Percentiles rank a stretch among this genome's conserved stretches.
Conservation (phyloP, 2,329 filamentous ascomycete genomes). For the Scopulariopsis brevicaulis region DNA sequence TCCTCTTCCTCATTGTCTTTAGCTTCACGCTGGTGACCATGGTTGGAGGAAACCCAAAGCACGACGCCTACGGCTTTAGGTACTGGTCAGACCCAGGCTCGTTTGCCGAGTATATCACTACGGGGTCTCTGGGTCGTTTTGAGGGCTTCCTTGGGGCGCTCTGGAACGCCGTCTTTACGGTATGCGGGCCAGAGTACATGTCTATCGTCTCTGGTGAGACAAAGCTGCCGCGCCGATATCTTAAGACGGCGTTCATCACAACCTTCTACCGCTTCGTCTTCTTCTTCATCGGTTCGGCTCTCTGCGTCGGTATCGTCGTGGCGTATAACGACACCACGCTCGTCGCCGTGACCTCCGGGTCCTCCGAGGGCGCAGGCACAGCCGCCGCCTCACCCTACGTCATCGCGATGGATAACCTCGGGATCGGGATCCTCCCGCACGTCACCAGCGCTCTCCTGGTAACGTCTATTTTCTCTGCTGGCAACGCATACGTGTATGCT, state of each 20-base stretch:
- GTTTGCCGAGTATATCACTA: conserved; percentile 34
- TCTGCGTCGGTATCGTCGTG: conserved; percentile 57
- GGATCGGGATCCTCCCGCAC: conserved; percentile 54
- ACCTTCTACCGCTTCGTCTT: conserved; percentile 60
- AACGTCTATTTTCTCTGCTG: conserved; percentile 48
- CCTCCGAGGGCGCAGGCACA: conserved; percentile 30
- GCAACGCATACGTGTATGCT: conserved; percentile 45
- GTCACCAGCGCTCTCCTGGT: conserved; percentile 70
- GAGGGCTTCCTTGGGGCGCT: conserved; percentile 59
- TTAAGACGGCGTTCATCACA: conserved; percentile 61
- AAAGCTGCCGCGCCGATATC: conserved; percentile 47
- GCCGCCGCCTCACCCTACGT: conserved; percentile 52
- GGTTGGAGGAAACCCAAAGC: conserved; percentile 63
- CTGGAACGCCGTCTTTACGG: conserved; percentile 51
- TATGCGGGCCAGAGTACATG: conserved; percentile 58
- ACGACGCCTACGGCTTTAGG: conserved; percentile 57
- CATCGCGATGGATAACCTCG: conserved; percentile 57
- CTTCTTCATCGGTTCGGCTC: conserved; percentile 48
- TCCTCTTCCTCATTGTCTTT: conserved; percentile 57
- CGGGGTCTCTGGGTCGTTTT: conserved; percentile 52
- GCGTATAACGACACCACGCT: conserved; percentile 43
- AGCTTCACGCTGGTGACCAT: conserved; percentile 71
- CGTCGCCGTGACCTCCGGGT: conserved; percentile 17
- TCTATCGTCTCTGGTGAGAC: conserved; percentile 59
- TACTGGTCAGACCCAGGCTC: conserved; percentile 53